A percentile compares a stretch with the other conserved stretches of the same genome.
These are phyloP conservation scores for Teunomyces stri DNA, from an alignment of 805 yeast genomes.

Conservation along the genomic window DNA sequence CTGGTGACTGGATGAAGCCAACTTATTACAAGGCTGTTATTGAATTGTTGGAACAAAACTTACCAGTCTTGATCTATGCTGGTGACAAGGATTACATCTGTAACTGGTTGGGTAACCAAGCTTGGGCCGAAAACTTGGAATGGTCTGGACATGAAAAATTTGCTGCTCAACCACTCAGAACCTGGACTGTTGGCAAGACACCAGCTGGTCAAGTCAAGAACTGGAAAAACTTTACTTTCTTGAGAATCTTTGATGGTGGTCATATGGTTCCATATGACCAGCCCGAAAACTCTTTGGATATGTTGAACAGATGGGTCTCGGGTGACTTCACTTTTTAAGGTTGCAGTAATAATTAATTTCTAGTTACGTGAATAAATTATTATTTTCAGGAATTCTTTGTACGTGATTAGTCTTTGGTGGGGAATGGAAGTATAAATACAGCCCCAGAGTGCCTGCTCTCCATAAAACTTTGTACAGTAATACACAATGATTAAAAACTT, in stretches of 20 bases:
- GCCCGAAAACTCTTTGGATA: constrained; percentile 20
- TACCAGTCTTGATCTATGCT: constrained; percentile 87
- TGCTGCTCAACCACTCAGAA: constrained; percentile 36
- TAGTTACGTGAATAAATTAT: not conserved
- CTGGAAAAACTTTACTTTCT: constrained; percentile 22
- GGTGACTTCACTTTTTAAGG: constrained; percentile 14
- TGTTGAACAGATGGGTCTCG: constrained; percentile 23
- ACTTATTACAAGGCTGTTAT: constrained; percentile 53
- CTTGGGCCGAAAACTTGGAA: constrained; percentile 68
- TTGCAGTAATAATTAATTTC: not conserved
- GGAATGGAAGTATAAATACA: not conserved
- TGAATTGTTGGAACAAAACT: constrained; percentile 59
- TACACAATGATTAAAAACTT: not conserved
- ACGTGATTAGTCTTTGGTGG: no score
- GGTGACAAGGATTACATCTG: constrained; percentile 93
- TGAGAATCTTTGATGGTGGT: constrained; percentile 24
- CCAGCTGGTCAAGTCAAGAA: constrained; percentile 37
- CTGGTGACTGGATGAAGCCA: constrained; percentile 93
- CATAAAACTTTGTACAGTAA: no score
- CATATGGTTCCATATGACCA: constrained; percentile 28
- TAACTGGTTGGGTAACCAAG: constrained; percentile 89
- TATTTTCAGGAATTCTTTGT: not conserved
- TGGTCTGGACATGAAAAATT: constrained; percentile 61
- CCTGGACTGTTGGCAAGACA: constrained; percentile 41
- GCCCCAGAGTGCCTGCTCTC: no score